These are phyloP conservation scores for Fusarium albosuccineum DNA, from an alignment of 2,329 filamentous ascomycete species.

Conservation along the genomic window DNA sequence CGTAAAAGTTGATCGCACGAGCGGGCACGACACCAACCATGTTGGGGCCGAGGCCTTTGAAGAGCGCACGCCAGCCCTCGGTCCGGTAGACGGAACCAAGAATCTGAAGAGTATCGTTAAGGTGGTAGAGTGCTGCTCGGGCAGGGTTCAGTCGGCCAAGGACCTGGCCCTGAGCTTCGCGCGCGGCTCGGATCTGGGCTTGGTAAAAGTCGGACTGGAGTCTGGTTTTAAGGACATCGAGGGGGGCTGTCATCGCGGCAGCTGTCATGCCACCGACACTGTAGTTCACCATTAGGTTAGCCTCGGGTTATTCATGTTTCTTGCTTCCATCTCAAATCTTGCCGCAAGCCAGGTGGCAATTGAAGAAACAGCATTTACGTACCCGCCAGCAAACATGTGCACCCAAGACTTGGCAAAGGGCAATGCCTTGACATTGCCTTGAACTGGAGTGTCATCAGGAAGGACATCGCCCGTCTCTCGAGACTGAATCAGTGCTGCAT, in stretches of 20 bases:
- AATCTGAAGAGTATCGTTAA: constrained; percentile 88
- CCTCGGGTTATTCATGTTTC: not conserved
- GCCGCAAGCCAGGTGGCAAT: constrained; percentile 1
- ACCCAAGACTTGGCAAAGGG: constrained; percentile 85
- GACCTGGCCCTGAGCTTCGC: constrained; percentile 69
- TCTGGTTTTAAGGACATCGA: constrained; percentile 94
- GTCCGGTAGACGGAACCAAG: constrained; percentile 81
- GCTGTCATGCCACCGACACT: constrained; percentile 92
- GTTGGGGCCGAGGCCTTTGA: constrained; percentile 94
- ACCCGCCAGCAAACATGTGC: constrained; percentile 93
- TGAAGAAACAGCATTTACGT: constrained; percentile 51
- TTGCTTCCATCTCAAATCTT: constrained; percentile 3
- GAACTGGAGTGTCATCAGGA: constrained; percentile 56
- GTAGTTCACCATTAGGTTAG: constrained; percentile 34
- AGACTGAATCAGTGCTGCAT: constrained; percentile 66
- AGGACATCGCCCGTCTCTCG: constrained; percentile 71
- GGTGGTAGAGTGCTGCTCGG: constrained; percentile 77
- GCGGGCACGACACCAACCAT: constrained; percentile 91
- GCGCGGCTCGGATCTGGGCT: constrained; percentile 77
- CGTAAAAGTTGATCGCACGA: constrained; percentile 92
- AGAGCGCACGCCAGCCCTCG: constrained; percentile 89
- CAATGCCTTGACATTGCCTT: constrained; percentile 54
- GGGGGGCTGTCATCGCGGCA: constrained; percentile 90
- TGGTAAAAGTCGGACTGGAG: constrained; percentile 97
- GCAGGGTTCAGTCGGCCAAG: constrained; percentile 68